Percentiles rank a stretch among this genome's conserved stretches.
These are phyloP conservation scores for Clonostachys solani DNA, from an alignment of 2,329 filamentous ascomycete genomes.

Conservation along the genomic window DNA sequence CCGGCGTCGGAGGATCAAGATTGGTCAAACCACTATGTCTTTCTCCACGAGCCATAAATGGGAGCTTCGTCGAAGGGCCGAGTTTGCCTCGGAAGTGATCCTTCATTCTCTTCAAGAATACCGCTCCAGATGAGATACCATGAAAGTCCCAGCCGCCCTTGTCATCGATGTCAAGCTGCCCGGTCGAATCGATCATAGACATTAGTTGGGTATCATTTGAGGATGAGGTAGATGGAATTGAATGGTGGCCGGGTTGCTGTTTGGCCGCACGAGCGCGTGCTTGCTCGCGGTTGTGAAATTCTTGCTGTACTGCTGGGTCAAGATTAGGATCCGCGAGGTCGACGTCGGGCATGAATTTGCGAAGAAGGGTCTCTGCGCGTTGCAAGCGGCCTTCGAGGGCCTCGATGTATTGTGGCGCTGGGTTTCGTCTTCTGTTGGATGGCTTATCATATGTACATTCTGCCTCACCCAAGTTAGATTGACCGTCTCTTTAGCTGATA, in stretches of 20 bases:
- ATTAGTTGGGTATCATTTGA: constrained; percentile 72
- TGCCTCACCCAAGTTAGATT: constrained; percentile 29
- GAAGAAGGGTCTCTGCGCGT: constrained; percentile 75
- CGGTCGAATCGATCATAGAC: constrained; percentile 93
- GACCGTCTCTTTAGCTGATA: background rate
- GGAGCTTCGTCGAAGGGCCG: constrained; percentile 55
- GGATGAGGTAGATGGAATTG: constrained; percentile 12
- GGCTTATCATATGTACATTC: constrained; percentile 96
- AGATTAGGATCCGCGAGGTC: constrained; percentile 82
- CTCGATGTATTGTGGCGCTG: constrained; percentile 89
- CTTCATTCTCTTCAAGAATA: constrained; percentile 82
- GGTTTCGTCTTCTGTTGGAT: constrained; percentile 85
- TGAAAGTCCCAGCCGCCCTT: constrained; percentile 93
- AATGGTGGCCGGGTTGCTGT: background rate
- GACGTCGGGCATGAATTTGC: constrained; percentile 76
- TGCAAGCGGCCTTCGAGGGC: constrained; percentile 79
- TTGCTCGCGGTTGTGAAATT: constrained; percentile 53
- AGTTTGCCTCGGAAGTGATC: constrained; percentile 81
- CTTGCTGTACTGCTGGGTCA: constrained; percentile 71
- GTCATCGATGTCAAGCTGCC: constrained; percentile 87
- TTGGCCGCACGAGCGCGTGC: constrained; percentile 37
- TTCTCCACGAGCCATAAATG: constrained; percentile 51
- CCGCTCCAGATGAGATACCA: constrained; percentile 85
- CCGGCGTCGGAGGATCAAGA: constrained; percentile 66
- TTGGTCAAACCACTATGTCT: constrained; percentile 44